Base-by-base conservation (phyloP, 495 filamentous ascomycete genomes). In the Apiosordaria backusii region DNA sequence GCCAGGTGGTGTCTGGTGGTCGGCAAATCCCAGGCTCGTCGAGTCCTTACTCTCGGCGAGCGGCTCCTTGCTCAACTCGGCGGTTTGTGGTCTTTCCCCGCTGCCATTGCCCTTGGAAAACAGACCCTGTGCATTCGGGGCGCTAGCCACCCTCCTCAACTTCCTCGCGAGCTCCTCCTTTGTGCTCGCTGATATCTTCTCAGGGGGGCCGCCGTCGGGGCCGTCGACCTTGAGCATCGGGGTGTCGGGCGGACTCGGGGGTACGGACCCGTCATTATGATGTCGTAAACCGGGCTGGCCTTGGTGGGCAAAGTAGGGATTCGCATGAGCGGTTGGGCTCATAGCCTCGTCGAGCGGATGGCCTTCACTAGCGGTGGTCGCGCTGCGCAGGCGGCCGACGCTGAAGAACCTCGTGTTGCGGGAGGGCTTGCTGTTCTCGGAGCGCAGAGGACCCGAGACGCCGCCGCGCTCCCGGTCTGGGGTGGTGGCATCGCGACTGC, bases 231-330 rank as follows among this genome's bases (percentile, higher is more conserved):
- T 90, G 67, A 90, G 79, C 35, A 79, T 84, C 55, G 95, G 95
- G 4, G 92, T 95, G 78, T 96, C 93, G 25, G 95, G 93, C n/a
- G 95, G 96, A 50, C 93, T 97, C 1, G 93, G 92, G 23, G 95
- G 95, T n/a, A 95, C 90, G 70, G 91, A 96, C 72, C 89, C 91
- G 52, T 97, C 92, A 76, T 97, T 96, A 78, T 93, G 93, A 80
- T 99, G 95, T 69, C 95, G 87, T 69, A 98, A 80, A 62, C 91
- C 88, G 21, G 95, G 95, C 66, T 92, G 94, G 62, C 95, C 95
- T 76, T 99, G 95, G 76, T 98, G 96, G 59, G 88, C 90, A 77
- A 99, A 99, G 74, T 99, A 99, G 3, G 95, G 95, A 74, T 99
- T 99, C 27, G 93, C 96, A 68, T 93, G 88, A 18, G 94, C 96